phyloP scores from a whole-genome alignment of 2,329 filamentous ascomycete genomes.

The Parastagonospora nodorum region DNA sequence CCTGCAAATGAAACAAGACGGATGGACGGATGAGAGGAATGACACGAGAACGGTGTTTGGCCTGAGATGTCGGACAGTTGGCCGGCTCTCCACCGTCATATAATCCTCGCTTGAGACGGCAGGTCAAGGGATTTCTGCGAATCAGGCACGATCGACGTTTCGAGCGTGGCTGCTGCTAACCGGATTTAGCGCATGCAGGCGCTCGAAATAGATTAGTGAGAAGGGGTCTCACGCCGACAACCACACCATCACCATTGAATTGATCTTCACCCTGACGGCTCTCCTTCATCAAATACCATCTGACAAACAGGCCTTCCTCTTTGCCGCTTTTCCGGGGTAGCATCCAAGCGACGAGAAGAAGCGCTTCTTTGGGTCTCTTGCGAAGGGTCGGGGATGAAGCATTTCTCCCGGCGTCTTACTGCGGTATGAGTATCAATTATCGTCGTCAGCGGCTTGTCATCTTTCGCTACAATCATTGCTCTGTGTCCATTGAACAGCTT shows the following conservation, averaged over 20 bases:
- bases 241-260: constrained; percentile 18
- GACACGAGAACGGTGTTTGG: constrained; percentile 5
- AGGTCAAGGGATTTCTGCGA: neutral
- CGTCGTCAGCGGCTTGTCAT: constrained; percentile 3
- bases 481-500: neutral
- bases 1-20: neutral
- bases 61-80: constrained; percentile 17
- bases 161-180: constrained; percentile 7
- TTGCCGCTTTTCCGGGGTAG: neutral
- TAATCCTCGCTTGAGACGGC: constrained; percentile 5
- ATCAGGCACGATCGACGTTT: constrained; percentile 11
- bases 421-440: constrained; percentile 1
- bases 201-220: constrained; percentile 26
- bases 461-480: neutral
- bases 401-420: neutral
- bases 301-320: neutral
- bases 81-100: constrained; percentile 33
- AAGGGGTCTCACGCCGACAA: constrained; percentile 7
- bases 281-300: constrained; percentile 8
- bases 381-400: neutral
- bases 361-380: too few relatives aligned
- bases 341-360: neutral
- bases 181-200: neutral
- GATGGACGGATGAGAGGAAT: neutral
- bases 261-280: constrained; percentile 10